A percentile compares a stretch with the other conserved stretches of the same genome.
Evolutionary conservation across 2,329 filamentous ascomycete genomes (phyloP).

Genomic region (Venturiaceae sp.): DNA sequence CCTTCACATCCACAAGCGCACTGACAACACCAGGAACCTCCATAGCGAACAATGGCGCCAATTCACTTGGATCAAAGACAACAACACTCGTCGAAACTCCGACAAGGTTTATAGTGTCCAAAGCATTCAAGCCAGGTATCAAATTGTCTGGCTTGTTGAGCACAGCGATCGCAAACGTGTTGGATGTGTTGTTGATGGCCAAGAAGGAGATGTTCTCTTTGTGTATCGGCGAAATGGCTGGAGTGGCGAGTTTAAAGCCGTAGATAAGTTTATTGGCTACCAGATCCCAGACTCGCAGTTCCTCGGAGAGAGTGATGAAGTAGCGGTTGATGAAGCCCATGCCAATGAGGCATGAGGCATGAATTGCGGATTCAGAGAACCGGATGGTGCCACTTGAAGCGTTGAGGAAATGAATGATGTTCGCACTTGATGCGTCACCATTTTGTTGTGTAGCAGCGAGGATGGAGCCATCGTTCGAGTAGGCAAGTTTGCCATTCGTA

Average conservation of each 20-base stretch:
- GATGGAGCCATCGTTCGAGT: constrained; percentile 76
- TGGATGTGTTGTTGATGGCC: constrained; percentile 53
- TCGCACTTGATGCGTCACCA: constrained; percentile 27
- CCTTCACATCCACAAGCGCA: constrained; percentile 54
- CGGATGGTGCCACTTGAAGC: constrained; percentile 56
- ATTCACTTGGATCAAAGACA: constrained; percentile 55
- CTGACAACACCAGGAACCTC: constrained; percentile 50
- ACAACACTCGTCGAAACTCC: constrained; percentile 33
- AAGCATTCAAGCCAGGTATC: not conserved
- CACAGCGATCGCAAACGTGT: constrained; percentile 31
- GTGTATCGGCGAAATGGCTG: constrained; percentile 21
- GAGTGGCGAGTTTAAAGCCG: constrained; percentile 46
- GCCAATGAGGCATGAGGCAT: constrained; percentile 55
- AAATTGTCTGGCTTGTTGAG: constrained; percentile 11
- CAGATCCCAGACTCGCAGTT: constrained; percentile 73
- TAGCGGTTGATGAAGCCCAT: constrained; percentile 63
- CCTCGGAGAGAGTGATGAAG: constrained; percentile 64
- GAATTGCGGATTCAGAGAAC: constrained; percentile 57
- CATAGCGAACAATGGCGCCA: constrained; percentile 48
- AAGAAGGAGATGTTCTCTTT: constrained; percentile 45
- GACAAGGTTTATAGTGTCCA: not conserved
- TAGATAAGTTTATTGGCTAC: constrained; percentile 68
- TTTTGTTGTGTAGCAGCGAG: constrained; percentile 51
- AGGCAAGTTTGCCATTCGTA: constrained; percentile 58
- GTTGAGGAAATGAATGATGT: constrained; percentile 68